phyloP scores from a whole-genome alignment of 1,284 basidiomycete genomes.

The Porodaedalea pini region DNA sequence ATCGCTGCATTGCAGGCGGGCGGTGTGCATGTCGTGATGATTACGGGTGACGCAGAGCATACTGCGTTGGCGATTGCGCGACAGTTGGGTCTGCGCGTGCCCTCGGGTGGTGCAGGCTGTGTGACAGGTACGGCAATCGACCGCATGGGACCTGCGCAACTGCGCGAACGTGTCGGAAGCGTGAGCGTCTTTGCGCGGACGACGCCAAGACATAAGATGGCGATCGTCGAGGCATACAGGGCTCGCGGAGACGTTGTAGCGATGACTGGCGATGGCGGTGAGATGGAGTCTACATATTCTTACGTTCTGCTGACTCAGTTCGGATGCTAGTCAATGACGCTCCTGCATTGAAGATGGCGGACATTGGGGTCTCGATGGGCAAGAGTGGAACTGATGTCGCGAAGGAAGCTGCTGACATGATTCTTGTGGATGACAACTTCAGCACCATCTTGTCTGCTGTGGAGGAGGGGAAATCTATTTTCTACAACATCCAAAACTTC shows the following conservation, averaged over 20 bases:
- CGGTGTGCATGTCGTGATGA: slow-evolving; percentile 96
- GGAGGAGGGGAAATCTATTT: slow-evolving; percentile 97
- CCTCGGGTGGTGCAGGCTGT: slow-evolving; percentile 37
- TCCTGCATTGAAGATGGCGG: slow-evolving; percentile 95
- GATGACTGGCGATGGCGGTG: slow-evolving; percentile 94
- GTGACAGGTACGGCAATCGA: slow-evolving; percentile 90
- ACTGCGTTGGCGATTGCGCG: slow-evolving; percentile 89
- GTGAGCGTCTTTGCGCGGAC: slow-evolving; percentile 93
- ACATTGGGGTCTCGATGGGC: slow-evolving; percentile 98
- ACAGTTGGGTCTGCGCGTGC: slow-evolving; percentile 77
- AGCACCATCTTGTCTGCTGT: slow-evolving; percentile 91
- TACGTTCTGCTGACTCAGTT: background rate
- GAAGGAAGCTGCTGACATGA: slow-evolving; percentile 96
- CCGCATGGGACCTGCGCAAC: slow-evolving; percentile 71
- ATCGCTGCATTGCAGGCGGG: slow-evolving; percentile 77
- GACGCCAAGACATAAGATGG: slow-evolving; percentile 96
- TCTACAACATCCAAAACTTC: slow-evolving; percentile 99
- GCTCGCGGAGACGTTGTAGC: slow-evolving; percentile 86
- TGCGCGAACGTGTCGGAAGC: slow-evolving; percentile 78
- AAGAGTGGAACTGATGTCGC: slow-evolving; percentile 96
- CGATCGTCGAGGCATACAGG: slow-evolving; percentile 92
- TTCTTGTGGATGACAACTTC: slow-evolving; percentile 97
- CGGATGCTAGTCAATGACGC: slow-evolving; percentile 82
- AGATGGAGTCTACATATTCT: slow-evolving; percentile 22
- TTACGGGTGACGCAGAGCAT: slow-evolving; percentile 91